Evolutionary conservation across 73 alveolate genomes (phyloP).

Genomic region (Paramecium octaurelia): DNA sequence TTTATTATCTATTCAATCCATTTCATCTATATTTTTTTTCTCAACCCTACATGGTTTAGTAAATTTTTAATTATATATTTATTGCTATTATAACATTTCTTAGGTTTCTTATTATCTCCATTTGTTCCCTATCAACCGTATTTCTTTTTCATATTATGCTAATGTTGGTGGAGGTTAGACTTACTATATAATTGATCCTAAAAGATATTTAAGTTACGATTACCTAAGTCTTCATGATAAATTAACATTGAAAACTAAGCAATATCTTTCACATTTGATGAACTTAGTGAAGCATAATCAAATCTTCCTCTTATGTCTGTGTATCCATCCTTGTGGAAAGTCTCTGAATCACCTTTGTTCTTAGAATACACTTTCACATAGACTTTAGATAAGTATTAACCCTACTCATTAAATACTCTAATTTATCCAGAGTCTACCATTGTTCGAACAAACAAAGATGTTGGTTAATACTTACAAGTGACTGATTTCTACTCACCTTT

Average conservation of each 20-base stretch:
- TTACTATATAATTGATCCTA: constrained; percentile 56
- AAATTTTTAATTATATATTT: background rate
- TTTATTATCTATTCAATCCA: background rate
- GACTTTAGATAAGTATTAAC: constrained; percentile 77
- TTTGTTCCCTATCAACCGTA: constrained; percentile 6
- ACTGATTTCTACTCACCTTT: constrained; percentile 65
- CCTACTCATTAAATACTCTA: constrained; percentile 72
- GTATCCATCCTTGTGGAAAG: constrained; percentile 93
- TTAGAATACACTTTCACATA: constrained; percentile 86
- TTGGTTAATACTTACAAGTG: constrained; percentile 78
- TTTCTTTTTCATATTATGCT: constrained; percentile 36
- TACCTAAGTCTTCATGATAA: constrained; percentile 82
- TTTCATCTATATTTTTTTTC: background rate
- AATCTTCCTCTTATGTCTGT: constrained; percentile 95
- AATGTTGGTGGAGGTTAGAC: constrained; percentile 42
- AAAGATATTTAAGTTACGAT: background rate
- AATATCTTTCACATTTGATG: constrained; percentile 68
- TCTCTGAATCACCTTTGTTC: constrained; percentile 59
- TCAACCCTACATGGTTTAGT: background rate
- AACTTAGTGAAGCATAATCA: constrained; percentile 85
- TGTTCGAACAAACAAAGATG: constrained; percentile 67
- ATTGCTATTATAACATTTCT: background rate
- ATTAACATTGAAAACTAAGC: constrained; percentile 82
- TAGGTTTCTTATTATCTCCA: constrained; percentile 39
- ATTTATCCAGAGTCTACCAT: constrained; percentile 84